Evolutionary conservation across 192 early-diverging fungal species (phyloP).

Genomic region (Jimgerdemannia flammicorona): DNA sequence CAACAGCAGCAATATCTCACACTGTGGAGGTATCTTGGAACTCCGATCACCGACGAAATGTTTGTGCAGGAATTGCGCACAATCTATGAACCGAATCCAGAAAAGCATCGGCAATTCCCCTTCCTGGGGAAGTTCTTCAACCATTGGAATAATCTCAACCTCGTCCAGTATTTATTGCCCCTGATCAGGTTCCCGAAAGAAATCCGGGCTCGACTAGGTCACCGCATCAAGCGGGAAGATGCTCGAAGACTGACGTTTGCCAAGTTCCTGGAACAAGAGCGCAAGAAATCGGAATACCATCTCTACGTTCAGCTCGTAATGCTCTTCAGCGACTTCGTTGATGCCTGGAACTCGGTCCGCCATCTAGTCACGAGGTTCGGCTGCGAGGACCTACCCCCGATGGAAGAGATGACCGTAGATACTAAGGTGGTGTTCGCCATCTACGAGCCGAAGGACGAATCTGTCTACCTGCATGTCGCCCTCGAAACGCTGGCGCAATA

Average conservation of each 20-base stretch:
- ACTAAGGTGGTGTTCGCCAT: conserved; percentile 5
- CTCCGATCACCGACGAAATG: background rate
- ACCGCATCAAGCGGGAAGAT: conserved; percentile 14
- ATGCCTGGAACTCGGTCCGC: conserved; percentile 10
- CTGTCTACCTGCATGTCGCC: conserved; percentile 9
- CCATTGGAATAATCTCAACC: conserved; percentile 3
- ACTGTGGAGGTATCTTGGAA: conserved; percentile 11
- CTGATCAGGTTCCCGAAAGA: conserved; percentile 16
- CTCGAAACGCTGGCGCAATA: conserved; percentile 6
- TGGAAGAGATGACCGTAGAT: conserved; percentile 2
- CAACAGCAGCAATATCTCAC: background rate
- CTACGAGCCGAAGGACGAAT: conserved; percentile 9
- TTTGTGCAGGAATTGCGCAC: background rate
- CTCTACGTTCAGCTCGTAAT: background rate
- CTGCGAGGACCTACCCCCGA: conserved; percentile 1
- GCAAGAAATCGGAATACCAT: background rate
- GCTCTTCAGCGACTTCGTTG: conserved; percentile 7
- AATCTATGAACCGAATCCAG: background rate
- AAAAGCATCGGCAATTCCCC: background rate
- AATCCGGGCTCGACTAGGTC: background rate
- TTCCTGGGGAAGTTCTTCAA: conserved; percentile 12
- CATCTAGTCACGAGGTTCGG: conserved; percentile 1
- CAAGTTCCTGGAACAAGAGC: conserved; percentile 9
- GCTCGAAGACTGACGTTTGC: conserved; percentile 8
- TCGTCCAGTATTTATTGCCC: conserved; percentile 5